These are phyloP conservation scores for Scheffersomyces segobiensis DNA, from an alignment of 1,139 yeast genomes.

Conservation along the genomic window DNA sequence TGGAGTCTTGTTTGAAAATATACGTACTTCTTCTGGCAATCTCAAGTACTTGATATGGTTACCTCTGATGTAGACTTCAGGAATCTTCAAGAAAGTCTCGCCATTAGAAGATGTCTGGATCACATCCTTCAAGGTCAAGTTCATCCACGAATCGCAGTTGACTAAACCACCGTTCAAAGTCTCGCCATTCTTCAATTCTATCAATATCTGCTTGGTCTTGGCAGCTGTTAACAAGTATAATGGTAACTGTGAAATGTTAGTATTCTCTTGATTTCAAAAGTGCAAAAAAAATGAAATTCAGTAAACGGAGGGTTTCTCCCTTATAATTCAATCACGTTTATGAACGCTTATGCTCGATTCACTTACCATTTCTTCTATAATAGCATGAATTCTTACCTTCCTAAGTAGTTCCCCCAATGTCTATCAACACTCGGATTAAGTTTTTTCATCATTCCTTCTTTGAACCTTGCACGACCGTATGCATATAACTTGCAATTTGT, in stretches of 20 bases:
- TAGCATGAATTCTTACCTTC: not conserved
- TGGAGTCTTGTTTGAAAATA: not conserved
- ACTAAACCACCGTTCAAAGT: conserved; percentile 81
- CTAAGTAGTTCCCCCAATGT: not conserved
- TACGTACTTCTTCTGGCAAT: conserved; percentile 40
- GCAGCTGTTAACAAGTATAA: conserved; percentile 87
- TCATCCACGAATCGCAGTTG: conserved; percentile 96
- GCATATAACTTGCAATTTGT: not conserved
- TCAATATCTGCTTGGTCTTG: conserved; percentile 82
- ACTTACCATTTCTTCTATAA: not conserved
- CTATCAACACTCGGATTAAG: not conserved
- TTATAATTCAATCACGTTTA: not conserved
- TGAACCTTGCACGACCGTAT: not conserved
- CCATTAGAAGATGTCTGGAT: conserved; percentile 73
- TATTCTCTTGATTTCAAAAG: conserved; percentile 3
- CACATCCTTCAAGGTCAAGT: conserved; percentile 78
- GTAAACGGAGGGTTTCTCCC: too few species aligned
- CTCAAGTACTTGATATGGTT: conserved; percentile 58
- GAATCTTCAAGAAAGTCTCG: conserved; percentile 63
- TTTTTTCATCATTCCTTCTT: not conserved
- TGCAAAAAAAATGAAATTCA: not conserved
- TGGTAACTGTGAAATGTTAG: conserved; percentile 64
- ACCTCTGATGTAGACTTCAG: conserved; percentile 85
- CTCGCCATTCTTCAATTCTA: conserved; percentile 92
- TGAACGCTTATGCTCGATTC: not conserved